Evolutionary conservation across 2,329 filamentous ascomycete species (phyloP).

Genomic region (Ophiocordyceps australis): DNA sequence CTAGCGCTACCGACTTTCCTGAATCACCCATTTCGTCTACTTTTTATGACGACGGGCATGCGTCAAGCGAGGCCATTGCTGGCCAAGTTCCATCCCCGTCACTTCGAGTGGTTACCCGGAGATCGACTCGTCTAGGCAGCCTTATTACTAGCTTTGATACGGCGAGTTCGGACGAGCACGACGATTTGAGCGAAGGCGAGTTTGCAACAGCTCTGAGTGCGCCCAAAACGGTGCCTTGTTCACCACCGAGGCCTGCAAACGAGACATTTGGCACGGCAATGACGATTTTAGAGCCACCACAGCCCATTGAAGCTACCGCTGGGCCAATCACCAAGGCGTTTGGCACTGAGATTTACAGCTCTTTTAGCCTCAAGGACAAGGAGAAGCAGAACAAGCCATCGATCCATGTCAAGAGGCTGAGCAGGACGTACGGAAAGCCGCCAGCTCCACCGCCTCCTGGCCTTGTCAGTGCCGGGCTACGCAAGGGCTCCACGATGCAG

Average conservation of each 20-base stretch:
- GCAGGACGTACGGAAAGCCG: conserved; percentile 18
- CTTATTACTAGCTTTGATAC: conserved; percentile 76
- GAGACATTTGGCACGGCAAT: conserved; percentile 16
- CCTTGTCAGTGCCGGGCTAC: conserved; percentile 29
- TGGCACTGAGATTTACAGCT: conserved; percentile 25
- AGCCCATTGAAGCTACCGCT: conserved; percentile 14
- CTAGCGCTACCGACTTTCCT: conserved; percentile 26
- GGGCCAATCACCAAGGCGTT: conserved; percentile 12
- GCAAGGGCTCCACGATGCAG: conserved; percentile 64
- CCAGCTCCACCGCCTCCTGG: conserved; percentile 10
- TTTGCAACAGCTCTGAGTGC: conserved; percentile 48
- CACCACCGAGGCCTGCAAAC: conserved; percentile 22
- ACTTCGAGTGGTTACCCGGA: too few relatives aligned
- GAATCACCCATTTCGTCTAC: conserved; percentile 24
- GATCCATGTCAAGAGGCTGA: conserved; percentile 12
- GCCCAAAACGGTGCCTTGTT: too few relatives aligned
- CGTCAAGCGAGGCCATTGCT: too few relatives aligned
- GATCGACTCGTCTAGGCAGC: conserved; percentile 62
- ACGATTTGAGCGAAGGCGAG: conserved; percentile 52
- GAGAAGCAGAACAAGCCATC: conserved; percentile 8
- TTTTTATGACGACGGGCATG: conserved; percentile 22
- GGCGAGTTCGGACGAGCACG: conserved; percentile 46
- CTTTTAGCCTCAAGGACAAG: conserved; percentile 17
- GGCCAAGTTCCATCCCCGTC: too few relatives aligned
- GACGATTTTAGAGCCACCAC: conserved; percentile 25